phyloP scores from a whole-genome alignment of 2,329 filamentous ascomycete species.

The Aureobasidium melanogenum region DNA sequence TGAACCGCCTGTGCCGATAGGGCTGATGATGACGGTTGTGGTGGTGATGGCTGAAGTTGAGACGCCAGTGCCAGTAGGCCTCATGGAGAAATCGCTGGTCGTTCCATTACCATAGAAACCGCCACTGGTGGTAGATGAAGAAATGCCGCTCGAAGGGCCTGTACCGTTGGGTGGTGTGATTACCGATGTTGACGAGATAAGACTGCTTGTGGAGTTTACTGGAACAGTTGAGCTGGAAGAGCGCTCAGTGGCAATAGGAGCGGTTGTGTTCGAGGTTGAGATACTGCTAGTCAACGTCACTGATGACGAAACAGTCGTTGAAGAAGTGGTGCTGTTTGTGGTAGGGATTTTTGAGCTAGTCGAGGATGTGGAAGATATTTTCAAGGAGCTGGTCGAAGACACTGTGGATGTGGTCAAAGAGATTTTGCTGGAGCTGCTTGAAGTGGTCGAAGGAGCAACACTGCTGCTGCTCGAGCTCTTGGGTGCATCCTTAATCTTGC shows the following conservation, averaged over 20 bases:
- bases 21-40: background rate
- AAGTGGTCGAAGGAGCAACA: background rate
- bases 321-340: background rate
- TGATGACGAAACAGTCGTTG: background rate
- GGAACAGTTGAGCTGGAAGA: background rate
- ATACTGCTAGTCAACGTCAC: background rate
- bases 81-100: background rate
- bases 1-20: background rate
- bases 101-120: background rate
- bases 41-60: background rate
- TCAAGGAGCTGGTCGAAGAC: background rate
- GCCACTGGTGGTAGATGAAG: background rate
- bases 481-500: conserved; percentile 5
- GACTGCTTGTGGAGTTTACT: background rate
- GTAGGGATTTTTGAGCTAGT: background rate
- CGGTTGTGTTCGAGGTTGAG: background rate
- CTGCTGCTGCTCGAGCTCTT: conserved; percentile 3
- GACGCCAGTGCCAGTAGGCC: background rate
- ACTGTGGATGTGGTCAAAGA: background rate
- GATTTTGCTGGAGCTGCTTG: background rate
- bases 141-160: background rate
- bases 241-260: background rate
- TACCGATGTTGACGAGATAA: background rate
- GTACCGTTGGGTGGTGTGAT: background rate
- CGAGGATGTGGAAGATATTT: background rate